A percentile compares a stretch with the other conserved stretches of the same genome.
phyloP scores from a whole-genome alignment of 352 stramenopile species.

The Globisporangium cederbergense region DNA sequence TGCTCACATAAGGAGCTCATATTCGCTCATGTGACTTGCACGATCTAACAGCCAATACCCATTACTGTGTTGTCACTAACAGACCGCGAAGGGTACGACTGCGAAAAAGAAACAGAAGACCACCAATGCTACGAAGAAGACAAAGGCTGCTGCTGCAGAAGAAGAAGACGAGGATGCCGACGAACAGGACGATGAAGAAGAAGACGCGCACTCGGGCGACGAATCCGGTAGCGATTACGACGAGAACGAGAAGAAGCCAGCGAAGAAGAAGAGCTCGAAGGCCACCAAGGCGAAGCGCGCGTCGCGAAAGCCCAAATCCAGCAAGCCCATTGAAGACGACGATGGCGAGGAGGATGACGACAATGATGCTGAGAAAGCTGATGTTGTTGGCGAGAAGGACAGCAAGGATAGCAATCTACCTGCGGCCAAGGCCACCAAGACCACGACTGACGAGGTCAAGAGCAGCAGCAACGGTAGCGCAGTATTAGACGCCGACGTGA shows the following conservation, averaged over 20 bases:
- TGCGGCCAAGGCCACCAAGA: constrained; percentile 14
- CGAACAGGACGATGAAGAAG: constrained; percentile 41
- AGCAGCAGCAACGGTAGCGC: constrained; percentile 7
- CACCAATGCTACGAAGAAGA: constrained; percentile 23
- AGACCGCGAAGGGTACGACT: constrained; percentile 18
- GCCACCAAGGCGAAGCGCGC: constrained; percentile 21
- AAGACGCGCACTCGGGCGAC: constrained; percentile 16
- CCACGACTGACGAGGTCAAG: constrained; percentile 17
- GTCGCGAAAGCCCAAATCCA: constrained; percentile 15
- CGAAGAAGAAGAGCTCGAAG: constrained; percentile 24
- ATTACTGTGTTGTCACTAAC: too few species aligned
- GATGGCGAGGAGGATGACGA: neutral
- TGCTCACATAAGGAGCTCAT: neutral
- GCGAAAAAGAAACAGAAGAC: constrained; percentile 48
- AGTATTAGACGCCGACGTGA: constrained; percentile 42
- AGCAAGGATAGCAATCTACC: constrained; percentile 1
- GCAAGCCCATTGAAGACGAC: constrained; percentile 7
- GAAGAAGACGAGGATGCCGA: constrained; percentile 37
- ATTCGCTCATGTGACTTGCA: neutral
- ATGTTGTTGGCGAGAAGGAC: neutral
- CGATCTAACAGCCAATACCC: neutral
- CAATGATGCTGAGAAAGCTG: neutral
- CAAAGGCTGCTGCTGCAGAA: constrained; percentile 6
- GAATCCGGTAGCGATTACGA: constrained; percentile 75
- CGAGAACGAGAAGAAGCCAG: constrained; percentile 25